These are phyloP conservation scores for Escovopsis sp. DNA, from an alignment of 2,329 filamentous ascomycete species.

Conservation along the genomic window DNA sequence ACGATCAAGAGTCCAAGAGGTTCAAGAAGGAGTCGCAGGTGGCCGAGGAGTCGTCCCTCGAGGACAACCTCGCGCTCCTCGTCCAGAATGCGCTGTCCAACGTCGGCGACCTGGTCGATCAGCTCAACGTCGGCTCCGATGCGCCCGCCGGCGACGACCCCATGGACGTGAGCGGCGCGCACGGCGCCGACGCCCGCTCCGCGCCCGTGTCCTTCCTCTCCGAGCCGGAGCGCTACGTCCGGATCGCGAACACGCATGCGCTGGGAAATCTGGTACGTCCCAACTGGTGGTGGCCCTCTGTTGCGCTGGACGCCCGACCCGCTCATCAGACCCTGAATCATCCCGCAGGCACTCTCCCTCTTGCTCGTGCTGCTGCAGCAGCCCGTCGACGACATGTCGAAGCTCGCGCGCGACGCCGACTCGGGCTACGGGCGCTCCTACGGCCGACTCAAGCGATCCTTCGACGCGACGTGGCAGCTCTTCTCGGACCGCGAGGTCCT, in stretches of 20 bases:
- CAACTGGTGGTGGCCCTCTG: slow-evolving; percentile 2
- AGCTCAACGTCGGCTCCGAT: slow-evolving; percentile 14
- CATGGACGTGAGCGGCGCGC: slow-evolving; percentile 20
- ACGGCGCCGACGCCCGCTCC: slow-evolving; percentile 15
- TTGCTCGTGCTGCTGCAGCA: slow-evolving; percentile 23
- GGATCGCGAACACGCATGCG: slow-evolving; percentile 22
- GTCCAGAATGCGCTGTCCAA: slow-evolving; percentile 27
- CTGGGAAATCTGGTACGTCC: slow-evolving; percentile 27
- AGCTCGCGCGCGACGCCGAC: slow-evolving; percentile 17
- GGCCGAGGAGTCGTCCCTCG: slow-evolving; percentile 17
- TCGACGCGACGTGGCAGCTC: slow-evolving; percentile 19
- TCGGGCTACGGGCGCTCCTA: slow-evolving; percentile 21
- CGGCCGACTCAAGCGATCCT: slow-evolving; percentile 16
- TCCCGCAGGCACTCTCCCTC: slow-evolving; percentile 22
- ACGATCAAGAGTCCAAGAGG: slow-evolving; percentile 20
- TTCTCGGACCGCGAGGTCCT: slow-evolving; percentile 20
- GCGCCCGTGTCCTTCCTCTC: slow-evolving; percentile 18
- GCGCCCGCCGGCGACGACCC: slow-evolving; percentile 14
- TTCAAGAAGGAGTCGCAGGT: slow-evolving; percentile 17
- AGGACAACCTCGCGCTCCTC: slow-evolving; percentile 22
- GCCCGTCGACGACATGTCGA: slow-evolving; percentile 21
- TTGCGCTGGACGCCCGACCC: neutral
- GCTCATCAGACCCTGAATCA: neutral
- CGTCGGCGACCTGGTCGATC: slow-evolving; percentile 22
- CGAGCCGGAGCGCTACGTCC: slow-evolving; percentile 24